Base-by-base conservation (phyloP, 1,139 yeast genomes). In the Zygotorulaspora mrakii region DNA sequence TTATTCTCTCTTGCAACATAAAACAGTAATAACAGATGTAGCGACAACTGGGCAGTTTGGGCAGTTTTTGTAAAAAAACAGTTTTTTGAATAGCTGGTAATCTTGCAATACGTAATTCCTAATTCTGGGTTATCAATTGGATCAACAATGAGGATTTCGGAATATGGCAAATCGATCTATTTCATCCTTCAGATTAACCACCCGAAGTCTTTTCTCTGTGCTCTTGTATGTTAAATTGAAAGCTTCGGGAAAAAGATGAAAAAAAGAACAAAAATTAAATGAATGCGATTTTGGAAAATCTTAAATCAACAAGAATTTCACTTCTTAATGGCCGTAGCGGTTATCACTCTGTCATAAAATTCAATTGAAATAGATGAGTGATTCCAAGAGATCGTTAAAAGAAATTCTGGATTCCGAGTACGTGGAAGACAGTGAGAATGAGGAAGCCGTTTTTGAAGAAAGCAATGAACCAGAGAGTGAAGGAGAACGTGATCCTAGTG, bases 351-450 rank as follows among this genome's bases (percentile, higher is more conserved):
- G 9, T 20, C 22, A 6, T 6, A 11, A 14, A 16, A 10, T 23
- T 10, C 20, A 17, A n/a, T 14, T 9, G 9, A 8, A 18, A 13
- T 8, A 11, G 8, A 50, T 49, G 47, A 47, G 48, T 37, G 33
- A 43, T n/a, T 43, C 54, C 0, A 59, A 57, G 39, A 52, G 60
- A 39, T 58, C 62, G 3, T 39, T 57, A 31, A 58, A 55, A 40
- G 63, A 60, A 36, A 60, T 61, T 33, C 35, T 61, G 24, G 62
- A 59, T 33, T 59, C 64, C 9, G 64, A 57, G 37, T 57, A 58
- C 32, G 56, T 58, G 24, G 64, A 55, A 22, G 52, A 53, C 16
- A 52, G 54, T 29, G 59, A 53, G 27, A 58, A 52, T 16, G 54
- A 46, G 18, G 45, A 39, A 8, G 48, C 42, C 7, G 27, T 34